These are phyloP conservation scores for Microcera coccophila DNA, from an alignment of 2,329 filamentous ascomycete species.

Conservation along the genomic window DNA sequence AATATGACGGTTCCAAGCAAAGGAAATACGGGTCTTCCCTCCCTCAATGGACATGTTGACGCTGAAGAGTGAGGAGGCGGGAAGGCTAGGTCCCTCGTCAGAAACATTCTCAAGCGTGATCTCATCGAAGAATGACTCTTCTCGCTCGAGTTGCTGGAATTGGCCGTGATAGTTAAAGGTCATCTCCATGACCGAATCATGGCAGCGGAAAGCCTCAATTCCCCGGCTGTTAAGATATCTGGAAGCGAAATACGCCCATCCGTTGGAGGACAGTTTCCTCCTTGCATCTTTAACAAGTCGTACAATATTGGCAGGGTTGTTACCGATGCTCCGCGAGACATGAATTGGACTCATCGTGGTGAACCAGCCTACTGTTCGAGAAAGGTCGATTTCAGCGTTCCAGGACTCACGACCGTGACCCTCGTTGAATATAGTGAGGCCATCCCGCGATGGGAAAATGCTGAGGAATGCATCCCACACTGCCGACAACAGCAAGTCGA, in stretches of 20 bases:
- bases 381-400: conserved; percentile 23
- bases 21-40: background rate
- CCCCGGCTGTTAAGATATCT: background rate
- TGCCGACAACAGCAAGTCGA: too few species aligned
- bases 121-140: background rate
- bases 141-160: background rate
- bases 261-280: background rate
- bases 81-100: too few species aligned
- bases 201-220: background rate
- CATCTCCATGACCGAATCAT: too few species aligned
- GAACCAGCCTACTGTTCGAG: conserved; percentile 34
- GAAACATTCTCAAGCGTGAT: background rate
- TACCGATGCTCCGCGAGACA: background rate
- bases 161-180: background rate
- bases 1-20: background rate
- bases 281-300: background rate
- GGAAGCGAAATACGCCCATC: background rate
- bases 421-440: too few species aligned
- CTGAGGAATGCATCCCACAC: too few species aligned
- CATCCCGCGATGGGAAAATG: too few species aligned
- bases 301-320: background rate
- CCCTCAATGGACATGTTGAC: too few species aligned
- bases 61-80: too few species aligned
- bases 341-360: conserved; percentile 13
- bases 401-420: conserved; percentile 31